A percentile compares a stretch with the other conserved stretches of the same genome.
Conservation (phyloP, 345 rosid genomes). For the Eucalyptus pauciflora region DNA sequence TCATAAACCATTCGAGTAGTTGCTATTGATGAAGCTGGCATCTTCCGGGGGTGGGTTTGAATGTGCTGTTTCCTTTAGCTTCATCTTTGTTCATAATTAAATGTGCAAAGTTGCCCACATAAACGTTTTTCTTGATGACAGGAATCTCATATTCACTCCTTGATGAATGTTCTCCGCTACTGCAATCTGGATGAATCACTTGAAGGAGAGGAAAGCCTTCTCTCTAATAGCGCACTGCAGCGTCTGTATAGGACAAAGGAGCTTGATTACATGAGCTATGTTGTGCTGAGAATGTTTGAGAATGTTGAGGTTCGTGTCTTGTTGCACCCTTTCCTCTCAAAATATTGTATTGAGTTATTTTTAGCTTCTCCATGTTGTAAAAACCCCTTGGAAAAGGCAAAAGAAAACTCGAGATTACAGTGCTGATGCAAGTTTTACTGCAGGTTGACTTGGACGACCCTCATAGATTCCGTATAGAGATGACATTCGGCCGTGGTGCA, state of each 20-base stretch:
- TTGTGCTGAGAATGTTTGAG: slow-evolving; percentile 91
- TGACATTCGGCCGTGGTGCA: slow-evolving; percentile 97
- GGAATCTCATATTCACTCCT: slow-evolving; percentile 98
- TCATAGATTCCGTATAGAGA: slow-evolving; percentile 70
- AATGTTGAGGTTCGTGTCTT: slow-evolving; percentile 52
- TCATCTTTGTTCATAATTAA: not conserved
- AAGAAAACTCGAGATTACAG: not conserved
- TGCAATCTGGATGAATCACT: slow-evolving; percentile 96
- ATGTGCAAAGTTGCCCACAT: not conserved
- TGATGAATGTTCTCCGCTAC: slow-evolving; percentile 91
- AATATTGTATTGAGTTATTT: not conserved
- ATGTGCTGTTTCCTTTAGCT: not conserved
- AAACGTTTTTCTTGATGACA: slow-evolving; percentile 5
- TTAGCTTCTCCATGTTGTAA: not conserved
- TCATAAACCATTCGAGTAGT: not conserved
- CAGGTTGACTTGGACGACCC: slow-evolving; percentile 88
- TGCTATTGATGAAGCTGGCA: not conserved
- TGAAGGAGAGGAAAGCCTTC: slow-evolving; percentile 88
- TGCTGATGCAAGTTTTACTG: not conserved
- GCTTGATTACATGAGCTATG: slow-evolving; percentile 98
- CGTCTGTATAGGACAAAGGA: slow-evolving; percentile 80
- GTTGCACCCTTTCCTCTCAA: not conserved
- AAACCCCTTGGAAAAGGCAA: not conserved
- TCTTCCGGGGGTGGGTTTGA: not conserved
- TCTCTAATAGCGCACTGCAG: slow-evolving; percentile 65